A percentile compares a stretch with the other conserved stretches of the same genome.
Conservation (phyloP, 148 eudicot genomes). For the Silene latifolia region DNA sequence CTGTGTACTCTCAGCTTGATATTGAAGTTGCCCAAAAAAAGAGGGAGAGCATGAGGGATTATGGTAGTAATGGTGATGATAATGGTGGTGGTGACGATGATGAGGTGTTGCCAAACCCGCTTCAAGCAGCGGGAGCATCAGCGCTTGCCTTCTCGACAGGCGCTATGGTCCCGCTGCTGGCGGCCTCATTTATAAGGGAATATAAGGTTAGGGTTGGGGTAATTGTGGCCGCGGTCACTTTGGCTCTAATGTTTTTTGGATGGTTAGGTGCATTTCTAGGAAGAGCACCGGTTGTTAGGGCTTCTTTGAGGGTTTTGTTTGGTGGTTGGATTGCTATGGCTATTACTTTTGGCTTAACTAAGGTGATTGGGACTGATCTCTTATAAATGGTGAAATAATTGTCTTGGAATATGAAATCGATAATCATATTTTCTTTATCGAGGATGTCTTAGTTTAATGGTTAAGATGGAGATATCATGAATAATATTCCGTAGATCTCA, state of each 20-base stretch:
- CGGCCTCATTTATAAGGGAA: slow-evolving; percentile 29
- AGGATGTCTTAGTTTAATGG: no score
- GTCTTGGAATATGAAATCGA: no score
- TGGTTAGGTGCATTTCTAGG: slow-evolving; percentile 42
- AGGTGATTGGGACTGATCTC: slow-evolving; percentile 24
- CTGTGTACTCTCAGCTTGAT: slow-evolving; percentile 40
- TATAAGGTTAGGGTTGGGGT: slow-evolving; percentile 37
- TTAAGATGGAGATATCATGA: no score
- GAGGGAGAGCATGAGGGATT: slow-evolving; percentile 14
- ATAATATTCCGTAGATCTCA: no score
- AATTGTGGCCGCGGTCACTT: slow-evolving; percentile 36
- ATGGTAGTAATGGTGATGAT: neutral
- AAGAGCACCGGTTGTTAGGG: slow-evolving; percentile 26
- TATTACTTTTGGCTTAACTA: slow-evolving; percentile 27
- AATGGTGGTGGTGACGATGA: neutral
- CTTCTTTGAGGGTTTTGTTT: slow-evolving; percentile 34
- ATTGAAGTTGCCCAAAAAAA: slow-evolving; percentile 36
- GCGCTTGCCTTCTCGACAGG: slow-evolving; percentile 32
- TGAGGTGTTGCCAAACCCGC: slow-evolving; percentile 33
- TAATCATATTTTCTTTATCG: no score
- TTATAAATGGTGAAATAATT: neutral
- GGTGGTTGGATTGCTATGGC: slow-evolving; percentile 55
- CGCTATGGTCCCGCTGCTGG: slow-evolving; percentile 37
- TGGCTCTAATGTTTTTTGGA: slow-evolving; percentile 39
- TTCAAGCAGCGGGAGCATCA: slow-evolving; percentile 36